These are phyloP conservation scores for Angomonas ambiguus DNA, from an alignment of 208 protist species.

Conservation along the genomic window DNA sequence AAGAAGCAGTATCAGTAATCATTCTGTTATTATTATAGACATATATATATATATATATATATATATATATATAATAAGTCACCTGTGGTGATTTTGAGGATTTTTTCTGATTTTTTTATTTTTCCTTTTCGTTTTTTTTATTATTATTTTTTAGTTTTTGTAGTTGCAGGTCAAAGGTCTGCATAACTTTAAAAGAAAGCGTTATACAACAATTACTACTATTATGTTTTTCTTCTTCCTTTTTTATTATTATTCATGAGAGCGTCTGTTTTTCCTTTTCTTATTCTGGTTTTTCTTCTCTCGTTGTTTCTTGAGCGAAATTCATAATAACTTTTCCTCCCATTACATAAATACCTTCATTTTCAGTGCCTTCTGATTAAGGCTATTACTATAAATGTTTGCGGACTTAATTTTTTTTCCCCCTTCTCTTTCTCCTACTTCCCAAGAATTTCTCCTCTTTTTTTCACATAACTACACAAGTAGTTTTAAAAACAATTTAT, in stretches of 20 bases:
- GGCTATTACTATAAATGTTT: too few species aligned
- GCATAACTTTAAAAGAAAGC: too few species aligned
- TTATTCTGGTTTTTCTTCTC: neutral
- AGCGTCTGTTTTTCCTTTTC: neutral
- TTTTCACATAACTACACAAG: too few species aligned
- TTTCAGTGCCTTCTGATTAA: too few species aligned
- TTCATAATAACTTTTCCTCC: too few species aligned
- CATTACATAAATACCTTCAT: neutral
- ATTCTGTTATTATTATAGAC: slow-evolving; percentile 11
- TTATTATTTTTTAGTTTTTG: too few species aligned
- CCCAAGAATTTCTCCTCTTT: too few species aligned
- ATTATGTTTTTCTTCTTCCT: neutral
- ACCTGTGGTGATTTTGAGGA: neutral
- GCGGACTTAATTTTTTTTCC: too few species aligned
- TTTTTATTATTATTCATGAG: neutral
- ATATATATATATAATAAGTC: slow-evolving; percentile 6
- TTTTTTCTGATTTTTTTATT: neutral
- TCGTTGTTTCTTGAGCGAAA: neutral
- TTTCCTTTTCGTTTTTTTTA: slow-evolving; percentile 2
- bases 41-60: slow-evolving; percentile 9
- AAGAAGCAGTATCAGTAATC: slow-evolving; percentile 46
- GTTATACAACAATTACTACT: too few species aligned
- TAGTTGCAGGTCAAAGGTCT: too few species aligned
- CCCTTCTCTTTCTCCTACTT: too few species aligned
- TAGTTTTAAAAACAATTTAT: too few species aligned